Base-by-base conservation (phyloP, 1,284 basidiomycete genomes). In the Thecaphora thlaspeos region DNA sequence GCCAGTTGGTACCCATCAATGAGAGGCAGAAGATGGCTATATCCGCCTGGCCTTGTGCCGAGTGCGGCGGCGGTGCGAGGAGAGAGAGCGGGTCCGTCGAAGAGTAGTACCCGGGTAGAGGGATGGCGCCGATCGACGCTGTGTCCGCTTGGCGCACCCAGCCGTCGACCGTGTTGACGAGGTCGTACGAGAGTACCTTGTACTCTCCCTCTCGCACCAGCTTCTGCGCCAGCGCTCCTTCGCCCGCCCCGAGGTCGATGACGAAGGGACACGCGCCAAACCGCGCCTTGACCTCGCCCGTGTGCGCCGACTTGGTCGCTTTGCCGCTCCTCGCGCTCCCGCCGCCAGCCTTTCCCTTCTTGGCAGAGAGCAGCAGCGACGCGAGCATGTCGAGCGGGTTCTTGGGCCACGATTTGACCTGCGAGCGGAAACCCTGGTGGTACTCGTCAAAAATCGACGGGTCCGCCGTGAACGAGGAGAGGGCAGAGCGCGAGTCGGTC, bases 1-100 rank as follows among this genome's bases (percentile, higher is more conserved):
- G 84, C 95, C 95, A 99, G 77, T 99, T 96, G 11, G 87, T 90
- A 34, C 91, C 90, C 95, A 99, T 99, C 57, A 99, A 81, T 71
- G 91, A 94, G 56, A 99, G 82, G 39, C 92, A 91, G 77, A 92
- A 98, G 24, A 98, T 87, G 1, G 87, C 91, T 5, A 90, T 87
- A 74, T 99, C 94, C 3, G 90, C 90, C 5, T 95, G 79, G 61
- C 89, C 68, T 0, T 59, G 55, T 2, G 58, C 50, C 18, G 24
- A 32, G n/a, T 18, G 36, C 17, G 57, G 18, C 2, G 28, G 39
- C 3, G 48, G 51, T 11, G 26, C 26, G 26, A 5, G 26, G 7
- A 28, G 26, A 5, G 26, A 28, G 0, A 64, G 39, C n/a, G 61
- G 57, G 36, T 60, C 54, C 2, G 39, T 4, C 3, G 50, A 36